phyloP scores from a whole-genome alignment of 179 eudicot genomes.

The Heliamphora pulchella region DNA sequence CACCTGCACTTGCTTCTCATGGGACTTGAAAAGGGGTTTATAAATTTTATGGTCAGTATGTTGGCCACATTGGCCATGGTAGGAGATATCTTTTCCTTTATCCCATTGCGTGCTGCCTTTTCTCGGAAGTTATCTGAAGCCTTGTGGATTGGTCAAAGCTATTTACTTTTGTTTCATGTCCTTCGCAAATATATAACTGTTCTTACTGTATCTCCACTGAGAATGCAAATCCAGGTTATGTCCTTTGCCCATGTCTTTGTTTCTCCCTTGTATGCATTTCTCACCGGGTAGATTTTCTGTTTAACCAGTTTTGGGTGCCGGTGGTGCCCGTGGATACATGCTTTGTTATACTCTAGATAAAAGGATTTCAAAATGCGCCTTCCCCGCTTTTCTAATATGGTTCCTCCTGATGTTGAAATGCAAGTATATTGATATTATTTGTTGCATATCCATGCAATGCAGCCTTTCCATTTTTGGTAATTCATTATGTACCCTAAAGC shows the following conservation, averaged over 20 bases:
- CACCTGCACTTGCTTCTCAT: too few relatives aligned
- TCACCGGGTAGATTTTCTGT: not conserved
- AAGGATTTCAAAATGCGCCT: not conserved
- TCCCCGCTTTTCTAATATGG: not conserved
- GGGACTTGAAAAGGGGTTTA: too few relatives aligned
- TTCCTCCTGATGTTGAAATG: constrained; percentile 2
- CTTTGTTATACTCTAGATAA: not conserved
- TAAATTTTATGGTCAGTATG: too few relatives aligned
- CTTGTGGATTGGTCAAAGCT: not conserved
- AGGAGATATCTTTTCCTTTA: too few relatives aligned
- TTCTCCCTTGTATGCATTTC: not conserved
- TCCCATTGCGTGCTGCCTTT: not conserved
- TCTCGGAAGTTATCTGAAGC: not conserved
- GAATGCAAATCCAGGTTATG: not conserved
- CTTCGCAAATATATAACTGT: not conserved
- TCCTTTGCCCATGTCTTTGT: not conserved
- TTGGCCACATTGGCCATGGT: too few relatives aligned
- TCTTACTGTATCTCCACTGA: not conserved
- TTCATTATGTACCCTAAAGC: not conserved
- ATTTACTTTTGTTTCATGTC: not conserved
- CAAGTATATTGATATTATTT: not conserved
- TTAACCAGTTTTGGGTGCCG: not conserved
- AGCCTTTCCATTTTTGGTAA: not conserved
- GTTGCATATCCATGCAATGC: not conserved
- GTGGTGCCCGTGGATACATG: not conserved